Base-by-base conservation (phyloP, 495 filamentous ascomycete genomes). In the Penicilliopsis zonata region DNA sequence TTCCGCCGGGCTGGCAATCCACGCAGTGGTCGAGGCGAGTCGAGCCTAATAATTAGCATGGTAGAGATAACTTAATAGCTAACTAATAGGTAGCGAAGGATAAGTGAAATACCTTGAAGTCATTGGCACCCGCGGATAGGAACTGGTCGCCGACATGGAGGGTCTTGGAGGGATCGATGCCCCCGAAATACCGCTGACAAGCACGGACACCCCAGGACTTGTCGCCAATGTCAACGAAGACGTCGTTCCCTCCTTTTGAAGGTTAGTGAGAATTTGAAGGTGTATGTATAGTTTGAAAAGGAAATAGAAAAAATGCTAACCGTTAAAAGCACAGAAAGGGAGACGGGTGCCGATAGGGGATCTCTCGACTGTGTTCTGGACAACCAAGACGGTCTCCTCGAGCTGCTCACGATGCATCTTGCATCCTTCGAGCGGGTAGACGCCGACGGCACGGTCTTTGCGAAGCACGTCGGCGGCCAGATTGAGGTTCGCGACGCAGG, bases 141-240 rank as follows among this genome's bases (percentile, higher is more conserved):
- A 99, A 99, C 60, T 99, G 90, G 52, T 99, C 90, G 17, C 87
- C 86, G 18, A 94, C 79, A 51, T 95, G 87, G 28, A 94, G 57
- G 1, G 80, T 84, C 40, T 69, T 72, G 28, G 59, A 53, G 9
- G 67, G 74, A 23, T 70, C 67, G 31, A 83, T 78, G 7, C 69
- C 72, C 4, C 78, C 82, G 45, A 96, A 93, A 60, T 86, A 99
- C n/a, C 72, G 66, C 61, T 96, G 90, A 36, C 85, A 94, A 1
- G 81, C 84, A 8, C 81, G 62, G 14, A 99, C 92, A 37, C 92
- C 92, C 77, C 84, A 88, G 24, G 79, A 80, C 52, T 99, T 99
- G 53, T 99, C 92, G 30, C 92, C 92, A 43, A 99, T 95, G 57
- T 99, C 92, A 22, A 99, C 88, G 49, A 99, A 99, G 14, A 95